Base-by-base conservation (phyloP, 352 stramenopile genomes). In the Pythium myriotylum region DNA sequence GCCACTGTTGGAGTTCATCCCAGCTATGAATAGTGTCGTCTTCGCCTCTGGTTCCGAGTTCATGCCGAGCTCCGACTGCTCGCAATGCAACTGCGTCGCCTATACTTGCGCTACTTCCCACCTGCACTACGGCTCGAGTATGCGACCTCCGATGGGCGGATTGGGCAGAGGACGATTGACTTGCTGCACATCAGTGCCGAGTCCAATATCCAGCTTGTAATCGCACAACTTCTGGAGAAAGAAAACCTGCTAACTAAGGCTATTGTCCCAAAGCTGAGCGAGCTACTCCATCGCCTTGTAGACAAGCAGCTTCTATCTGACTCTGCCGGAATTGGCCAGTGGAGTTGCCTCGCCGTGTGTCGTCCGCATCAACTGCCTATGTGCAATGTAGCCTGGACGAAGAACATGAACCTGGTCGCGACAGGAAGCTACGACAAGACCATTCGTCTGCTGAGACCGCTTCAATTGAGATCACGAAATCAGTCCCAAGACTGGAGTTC, bases 371-470 rank as follows among this genome's bases (percentile, higher is more conserved):
- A 77, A 47, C 68, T 82, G 17, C 84, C 84, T 16, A 84, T 86
- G 61, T 83, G 81, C 49, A 94, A 94, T 59, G 80, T 91, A 60
- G 72, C 76, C 1, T 79, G 76, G 73, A 88, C 65, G 62, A 94
- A 94, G 67, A 79, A 77, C 50, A 81, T 72, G 0, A 68, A 56
- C 17, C 47, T 89, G n/a, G 62, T 90, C 9, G 81, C 77, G 35
- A 94, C 77, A 5, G 62, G 77, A 39, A 85, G 84, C 72, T 94
- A 92, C 52, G 82, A 92, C 65, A 91, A 88, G 55, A 91, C 77
- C 3, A 89, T 89, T 39, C 74, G 68, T 4, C 52, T 93, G 27
- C 47, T 81, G 23, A 62, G 61, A 19, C 81, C 73, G 2, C 42
- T 74, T 10, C 61, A 75, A 12, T 73, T 62, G 65, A 66, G 62